Evolutionary conservation across 2,329 filamentous ascomycete genomes (phyloP), one percentile per base, ranked within the genome.

Genomic region (Aspergillus intermedius): DNA sequence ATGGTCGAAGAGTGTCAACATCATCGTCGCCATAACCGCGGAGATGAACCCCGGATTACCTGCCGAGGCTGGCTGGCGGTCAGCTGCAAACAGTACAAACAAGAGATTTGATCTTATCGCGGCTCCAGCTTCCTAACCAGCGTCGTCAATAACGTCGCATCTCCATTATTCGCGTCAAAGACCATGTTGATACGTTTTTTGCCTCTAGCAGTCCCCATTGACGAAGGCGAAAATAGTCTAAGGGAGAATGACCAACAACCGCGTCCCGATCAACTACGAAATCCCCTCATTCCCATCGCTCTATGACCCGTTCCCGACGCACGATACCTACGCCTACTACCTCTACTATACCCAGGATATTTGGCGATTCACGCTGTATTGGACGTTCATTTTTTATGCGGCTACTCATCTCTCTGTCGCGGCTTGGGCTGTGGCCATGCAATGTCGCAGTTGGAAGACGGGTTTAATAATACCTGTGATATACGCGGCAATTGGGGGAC

Each of bases 351-450:
- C 88, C 2, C 66, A 70, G 51, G 88, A 95, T 63, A 87, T 94
- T 48, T 91, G 88, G 84, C 84, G 86, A 55, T 95, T 93, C 68
- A 95, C 89, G 1, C 71, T 93, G 13, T 79, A 84, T 63, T 96
- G 90, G 90, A 95, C 89, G 0, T 70, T 94, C 34, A 81, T 95
- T 25, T 80, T 89, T 56, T 91, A 87, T 59, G 82, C 80, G 30
- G 76, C 82, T 17, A 87, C 91, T 53, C 88, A 95, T 65, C 61
- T 91, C 15, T 77, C 82, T 30, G 87, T 86, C 2, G 83, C 86
- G 0, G 72, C 77, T 10, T 86, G 88, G 63, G 88, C 88, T 2
- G 76, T 90, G 57, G 72, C 81, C 40, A 83, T 90, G 60, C 87
- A 93, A 67, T 80, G 64, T 54, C 68, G 69, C 8, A 69, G 63